These are phyloP conservation scores for Blastobotrys capitulatus DNA, from an alignment of 1,139 yeast species.

Conservation along the genomic window DNA sequence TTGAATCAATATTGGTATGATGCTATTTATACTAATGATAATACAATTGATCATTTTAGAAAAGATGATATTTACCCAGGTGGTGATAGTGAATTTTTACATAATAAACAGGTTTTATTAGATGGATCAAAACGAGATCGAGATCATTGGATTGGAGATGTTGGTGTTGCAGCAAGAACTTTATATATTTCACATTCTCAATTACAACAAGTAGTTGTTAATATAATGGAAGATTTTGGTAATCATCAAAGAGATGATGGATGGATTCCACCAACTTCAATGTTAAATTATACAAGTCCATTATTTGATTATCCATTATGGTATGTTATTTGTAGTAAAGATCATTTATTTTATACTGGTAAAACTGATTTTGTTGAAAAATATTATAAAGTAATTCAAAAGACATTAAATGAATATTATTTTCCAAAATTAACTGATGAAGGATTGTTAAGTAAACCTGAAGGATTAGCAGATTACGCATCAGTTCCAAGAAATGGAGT, in stretches of 20 bases:
- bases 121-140: constrained; percentile 5
- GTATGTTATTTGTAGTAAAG: neutral
- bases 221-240: neutral
- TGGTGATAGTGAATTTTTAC: neutral
- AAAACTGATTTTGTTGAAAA: neutral
- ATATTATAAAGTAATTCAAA: neutral
- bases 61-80: neutral
- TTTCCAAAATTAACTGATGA: neutral
- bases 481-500: neutral
- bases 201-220: neutral
- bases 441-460: neutral
- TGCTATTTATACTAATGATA: constrained; percentile 1
- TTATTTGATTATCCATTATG: constrained; percentile 3
- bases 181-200: neutral
- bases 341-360: neutral
- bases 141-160: neutral
- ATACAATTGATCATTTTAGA: neutral
- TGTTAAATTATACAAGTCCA: neutral
- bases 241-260: constrained; percentile 1
- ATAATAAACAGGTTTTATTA: neutral
- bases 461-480: neutral
- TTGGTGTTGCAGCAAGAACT: neutral
- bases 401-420: neutral
- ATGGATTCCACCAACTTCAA: constrained; percentile 1
- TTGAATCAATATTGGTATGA: constrained; percentile 2